Conservation (phyloP, 75 land plant genomes). For the Cupressus sempervirens region DNA sequence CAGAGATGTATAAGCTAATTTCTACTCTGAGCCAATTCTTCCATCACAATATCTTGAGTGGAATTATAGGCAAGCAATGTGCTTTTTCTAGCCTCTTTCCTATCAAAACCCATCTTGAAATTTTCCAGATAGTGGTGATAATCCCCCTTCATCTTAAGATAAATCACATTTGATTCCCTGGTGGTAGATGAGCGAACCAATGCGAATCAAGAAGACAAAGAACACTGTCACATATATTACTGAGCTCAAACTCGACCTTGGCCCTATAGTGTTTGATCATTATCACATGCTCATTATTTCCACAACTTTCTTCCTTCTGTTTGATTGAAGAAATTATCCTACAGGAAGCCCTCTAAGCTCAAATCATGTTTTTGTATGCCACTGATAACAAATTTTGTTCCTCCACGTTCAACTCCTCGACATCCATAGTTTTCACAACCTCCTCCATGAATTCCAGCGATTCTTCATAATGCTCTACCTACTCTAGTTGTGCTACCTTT, state of each 20-base stretch:
- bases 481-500: no score
- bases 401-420: slow-evolving; percentile 69
- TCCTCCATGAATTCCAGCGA: slow-evolving; percentile 85
- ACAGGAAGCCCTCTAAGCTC: slow-evolving; percentile 75
- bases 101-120: slow-evolving; percentile 64
- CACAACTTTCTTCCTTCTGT: slow-evolving; percentile 82
- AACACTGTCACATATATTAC: slow-evolving; percentile 68
- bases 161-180: slow-evolving; percentile 77
- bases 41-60: slow-evolving; percentile 58
- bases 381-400: slow-evolving; percentile 80
- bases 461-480: slow-evolving; percentile 85
- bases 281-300: slow-evolving; percentile 60
- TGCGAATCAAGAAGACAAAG: slow-evolving; percentile 51
- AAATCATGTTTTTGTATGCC: slow-evolving; percentile 80
- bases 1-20: no score
- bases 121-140: slow-evolving; percentile 66
- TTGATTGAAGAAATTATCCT: slow-evolving; percentile 82
- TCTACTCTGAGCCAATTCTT: slow-evolving; percentile 42
- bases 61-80: slow-evolving; percentile 70
- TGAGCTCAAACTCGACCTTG: slow-evolving; percentile 67
- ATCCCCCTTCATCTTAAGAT: slow-evolving; percentile 87
- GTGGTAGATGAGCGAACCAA: slow-evolving; percentile 52
- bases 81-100: slow-evolving; percentile 71
- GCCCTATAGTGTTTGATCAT: slow-evolving; percentile 56
- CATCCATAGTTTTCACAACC: slow-evolving; percentile 55